phyloP scores from a whole-genome alignment of 2,329 filamentous ascomycete species.

The Xylariaceae sp. region DNA sequence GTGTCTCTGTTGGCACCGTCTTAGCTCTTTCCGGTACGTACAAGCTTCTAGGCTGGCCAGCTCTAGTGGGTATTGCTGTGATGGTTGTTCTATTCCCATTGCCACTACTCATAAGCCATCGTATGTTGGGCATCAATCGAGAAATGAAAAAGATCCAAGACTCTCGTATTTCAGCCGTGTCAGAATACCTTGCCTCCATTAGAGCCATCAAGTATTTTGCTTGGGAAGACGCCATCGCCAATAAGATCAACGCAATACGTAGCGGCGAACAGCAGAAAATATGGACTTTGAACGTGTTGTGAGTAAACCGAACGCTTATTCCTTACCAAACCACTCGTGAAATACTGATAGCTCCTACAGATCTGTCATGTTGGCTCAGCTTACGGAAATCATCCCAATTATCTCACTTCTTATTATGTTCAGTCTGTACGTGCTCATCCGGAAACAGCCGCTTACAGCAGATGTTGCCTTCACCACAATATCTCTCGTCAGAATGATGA shows the following conservation, averaged over 20 bases:
- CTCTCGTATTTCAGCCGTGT: constrained; percentile 52
- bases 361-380: constrained; percentile 38
- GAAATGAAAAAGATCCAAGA: constrained; percentile 54
- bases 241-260: constrained; percentile 48
- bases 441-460: constrained; percentile 46
- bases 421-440: constrained; percentile 45
- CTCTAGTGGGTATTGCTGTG: constrained; percentile 48
- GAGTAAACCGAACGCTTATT: constrained; percentile 22
- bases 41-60: constrained; percentile 52
- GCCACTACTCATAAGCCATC: constrained; percentile 45
- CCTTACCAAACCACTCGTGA: constrained; percentile 1
- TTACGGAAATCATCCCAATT: constrained; percentile 50
- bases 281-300: constrained; percentile 50
- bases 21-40: constrained; percentile 51
- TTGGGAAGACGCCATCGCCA: constrained; percentile 52
- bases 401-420: constrained; percentile 53
- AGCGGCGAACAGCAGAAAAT: constrained; percentile 49
- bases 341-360: constrained; percentile 15
- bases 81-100: constrained; percentile 47
- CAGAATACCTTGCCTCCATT: constrained; percentile 56
- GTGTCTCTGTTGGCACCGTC: constrained; percentile 44
- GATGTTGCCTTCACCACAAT: constrained; percentile 57
- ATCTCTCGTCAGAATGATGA: constrained; percentile 49
- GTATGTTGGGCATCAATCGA: constrained; percentile 48
- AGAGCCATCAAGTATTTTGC: constrained; percentile 58